Evolutionary conservation across 2,329 filamentous ascomycete genomes (phyloP).

Genomic region (Calonectria henricotiae): DNA sequence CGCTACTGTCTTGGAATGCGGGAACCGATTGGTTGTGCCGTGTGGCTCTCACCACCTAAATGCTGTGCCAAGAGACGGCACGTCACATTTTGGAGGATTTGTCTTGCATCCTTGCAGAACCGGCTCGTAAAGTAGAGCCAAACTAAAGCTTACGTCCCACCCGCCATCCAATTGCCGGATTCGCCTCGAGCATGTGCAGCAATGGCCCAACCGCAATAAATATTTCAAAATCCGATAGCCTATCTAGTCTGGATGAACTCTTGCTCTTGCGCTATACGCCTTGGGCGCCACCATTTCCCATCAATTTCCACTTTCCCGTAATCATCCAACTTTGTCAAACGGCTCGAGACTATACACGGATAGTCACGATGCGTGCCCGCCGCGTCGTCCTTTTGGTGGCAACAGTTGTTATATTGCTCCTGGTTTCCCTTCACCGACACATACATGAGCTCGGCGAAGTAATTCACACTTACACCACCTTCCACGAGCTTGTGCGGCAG

Average conservation of each 20-base stretch:
- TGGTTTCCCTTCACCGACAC: neutral
- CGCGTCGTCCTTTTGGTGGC: neutral
- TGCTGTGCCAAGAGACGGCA: slow-evolving; percentile 17
- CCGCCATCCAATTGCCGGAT: slow-evolving; percentile 9
- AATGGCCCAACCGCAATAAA: slow-evolving; percentile 12
- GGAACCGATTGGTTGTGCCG: neutral
- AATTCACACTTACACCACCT: slow-evolving; percentile 13
- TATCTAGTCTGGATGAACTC: neutral
- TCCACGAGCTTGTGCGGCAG: slow-evolving; percentile 15
- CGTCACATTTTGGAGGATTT: slow-evolving; percentile 2
- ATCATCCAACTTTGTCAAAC: neutral
- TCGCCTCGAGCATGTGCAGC: slow-evolving; percentile 9
- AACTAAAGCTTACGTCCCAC: slow-evolving; percentile 9
- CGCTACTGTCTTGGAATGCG: neutral
- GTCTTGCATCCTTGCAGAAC: slow-evolving; percentile 14
- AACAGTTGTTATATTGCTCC: neutral
- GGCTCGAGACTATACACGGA: neutral
- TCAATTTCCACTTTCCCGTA: neutral
- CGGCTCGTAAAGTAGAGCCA: neutral
- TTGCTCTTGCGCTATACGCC: neutral
- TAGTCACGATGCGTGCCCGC: neutral
- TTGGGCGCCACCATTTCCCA: neutral
- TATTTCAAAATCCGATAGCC: slow-evolving; percentile 2
- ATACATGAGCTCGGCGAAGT: slow-evolving; percentile 11
- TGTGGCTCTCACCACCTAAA: neutral